These are phyloP conservation scores for Cokeromyces recurvatus DNA, from an alignment of 371 early-diverging fungal species.

Conservation along the genomic window DNA sequence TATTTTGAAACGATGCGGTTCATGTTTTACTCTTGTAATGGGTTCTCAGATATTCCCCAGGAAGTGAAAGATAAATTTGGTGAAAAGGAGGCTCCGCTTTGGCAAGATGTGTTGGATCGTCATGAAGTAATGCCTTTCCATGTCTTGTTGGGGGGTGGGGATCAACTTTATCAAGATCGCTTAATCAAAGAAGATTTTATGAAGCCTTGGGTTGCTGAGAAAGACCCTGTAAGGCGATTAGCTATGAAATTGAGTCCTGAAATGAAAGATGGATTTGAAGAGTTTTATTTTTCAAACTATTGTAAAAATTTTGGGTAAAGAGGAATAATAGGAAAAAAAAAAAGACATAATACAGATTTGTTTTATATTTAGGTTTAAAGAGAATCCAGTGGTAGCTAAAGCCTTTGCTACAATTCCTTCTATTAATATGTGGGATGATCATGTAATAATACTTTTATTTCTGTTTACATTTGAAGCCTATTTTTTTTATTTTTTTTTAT, in stretches of 20 bases:
- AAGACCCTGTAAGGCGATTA: constrained; percentile 37
- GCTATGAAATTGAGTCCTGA: constrained; percentile 36
- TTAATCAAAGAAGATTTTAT: constrained; percentile 49
- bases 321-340: too few species aligned
- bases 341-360: too few species aligned
- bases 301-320: constrained; percentile 56
- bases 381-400: constrained; percentile 38
- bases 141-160: constrained; percentile 78
- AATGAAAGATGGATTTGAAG: constrained; percentile 51
- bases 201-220: constrained; percentile 57
- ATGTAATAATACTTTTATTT: too few species aligned
- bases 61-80: constrained; percentile 55
- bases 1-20: constrained; percentile 20
- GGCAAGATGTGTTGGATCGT: constrained; percentile 70
- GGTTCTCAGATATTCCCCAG: constrained; percentile 53
- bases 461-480: too few species aligned
- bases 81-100: constrained; percentile 54
- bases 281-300: constrained; percentile 73
- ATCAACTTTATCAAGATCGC: constrained; percentile 76
- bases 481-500: background rate
- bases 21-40: constrained; percentile 47
- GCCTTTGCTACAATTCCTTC: constrained; percentile 68
- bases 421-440: constrained; percentile 75
- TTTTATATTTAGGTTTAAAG: constrained; percentile 19
- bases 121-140: constrained; percentile 71